Base-by-base conservation (phyloP, 106 monocot genomes). In the Phalaenopsis aphrodite region DNA sequence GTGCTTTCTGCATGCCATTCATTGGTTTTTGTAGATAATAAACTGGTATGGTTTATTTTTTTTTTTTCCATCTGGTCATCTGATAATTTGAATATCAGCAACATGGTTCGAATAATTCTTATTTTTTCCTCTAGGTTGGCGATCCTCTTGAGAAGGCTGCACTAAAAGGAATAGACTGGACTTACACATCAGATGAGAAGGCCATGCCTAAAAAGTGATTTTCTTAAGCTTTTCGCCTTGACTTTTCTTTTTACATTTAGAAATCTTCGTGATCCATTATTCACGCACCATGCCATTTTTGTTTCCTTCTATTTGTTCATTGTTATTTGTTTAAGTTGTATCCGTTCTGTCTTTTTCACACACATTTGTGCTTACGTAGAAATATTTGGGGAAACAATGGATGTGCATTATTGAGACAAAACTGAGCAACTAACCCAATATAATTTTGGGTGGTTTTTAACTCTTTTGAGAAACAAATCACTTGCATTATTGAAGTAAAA, bases 101-200 rank as follows among this genome's bases (percentile, higher is more conserved):
- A 18, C 8, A 49, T 69, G 14, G 43, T 41, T 64, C 21, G 17
- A 46, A 65, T 79, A 38, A n/a, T 47, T 61, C 9, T 23, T 47
- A 38, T 56, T 78, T 21, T 45, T 65, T 69, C 39, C 3, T 86
- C 10, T 75, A 98, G 98, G 98, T 98, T 84, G 98, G 98, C 74
- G 98, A 98, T 87, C 98, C 98, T 86, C 94, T 98, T 85, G 98
- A 98, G 80, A 98, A 92, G 81, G 98, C 98, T 79, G 98, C 98
- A 75, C 86, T 98, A 24, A 90, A 94, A 88, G 98, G 98, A 75
- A 92, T 98, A 84, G 94, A 98, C 75, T 98, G 98, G 98, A 87
- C 68, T 75, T 98, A 98, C 80, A 98, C 98, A 56, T 84, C 98
- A 30, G 98, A 98, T 91, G 98, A 98, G 87, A 98, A 98, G 84